phyloP scores from a whole-genome alignment of 345 rosid genomes.

The Euphorbia pulcherrima region DNA sequence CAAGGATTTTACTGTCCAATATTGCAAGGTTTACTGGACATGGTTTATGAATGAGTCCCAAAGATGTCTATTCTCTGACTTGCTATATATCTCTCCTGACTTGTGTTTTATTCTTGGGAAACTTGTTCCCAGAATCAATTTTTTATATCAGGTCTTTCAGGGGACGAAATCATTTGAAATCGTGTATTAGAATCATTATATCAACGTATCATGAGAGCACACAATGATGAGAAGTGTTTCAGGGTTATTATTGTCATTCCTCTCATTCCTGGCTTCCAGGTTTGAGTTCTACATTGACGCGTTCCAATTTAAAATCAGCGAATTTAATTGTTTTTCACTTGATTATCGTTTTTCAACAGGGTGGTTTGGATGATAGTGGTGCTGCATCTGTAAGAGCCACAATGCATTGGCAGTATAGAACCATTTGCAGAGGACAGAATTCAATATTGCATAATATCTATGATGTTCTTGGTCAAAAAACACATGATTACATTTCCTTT shows the following conservation, averaged over 20 bases:
- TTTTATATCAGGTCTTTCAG: slow-evolving; percentile 97
- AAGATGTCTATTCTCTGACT: background rate
- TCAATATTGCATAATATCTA: slow-evolving; percentile 81
- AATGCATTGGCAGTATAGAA: slow-evolving; percentile 99
- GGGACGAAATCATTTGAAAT: slow-evolving; percentile 76
- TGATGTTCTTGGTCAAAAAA: slow-evolving; percentile 67
- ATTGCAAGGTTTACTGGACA: background rate
- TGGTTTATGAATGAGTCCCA: background rate
- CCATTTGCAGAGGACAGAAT: slow-evolving; percentile 86
- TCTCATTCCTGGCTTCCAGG: slow-evolving; percentile 98
- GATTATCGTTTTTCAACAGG: slow-evolving; percentile 48
- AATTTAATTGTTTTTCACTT: slow-evolving; percentile 4
- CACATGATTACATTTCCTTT: slow-evolving; percentile 82
- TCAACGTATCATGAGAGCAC: slow-evolving; percentile 75
- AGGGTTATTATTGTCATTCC: slow-evolving; percentile 91
- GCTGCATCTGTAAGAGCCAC: slow-evolving; percentile 99
- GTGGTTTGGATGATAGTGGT: slow-evolving; percentile 93
- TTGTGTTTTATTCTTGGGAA: slow-evolving; percentile 34
- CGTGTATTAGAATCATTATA: slow-evolving; percentile 87
- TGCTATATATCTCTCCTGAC: slow-evolving; percentile 34
- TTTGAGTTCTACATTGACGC: slow-evolving; percentile 22
- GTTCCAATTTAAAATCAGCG: slow-evolving; percentile 14
- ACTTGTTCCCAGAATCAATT: slow-evolving; percentile 87
- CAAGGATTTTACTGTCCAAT: background rate
- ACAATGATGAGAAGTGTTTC: slow-evolving; percentile 75